Conservation (phyloP, 345 rosid species). For the Eucalyptus grandis region DNA sequence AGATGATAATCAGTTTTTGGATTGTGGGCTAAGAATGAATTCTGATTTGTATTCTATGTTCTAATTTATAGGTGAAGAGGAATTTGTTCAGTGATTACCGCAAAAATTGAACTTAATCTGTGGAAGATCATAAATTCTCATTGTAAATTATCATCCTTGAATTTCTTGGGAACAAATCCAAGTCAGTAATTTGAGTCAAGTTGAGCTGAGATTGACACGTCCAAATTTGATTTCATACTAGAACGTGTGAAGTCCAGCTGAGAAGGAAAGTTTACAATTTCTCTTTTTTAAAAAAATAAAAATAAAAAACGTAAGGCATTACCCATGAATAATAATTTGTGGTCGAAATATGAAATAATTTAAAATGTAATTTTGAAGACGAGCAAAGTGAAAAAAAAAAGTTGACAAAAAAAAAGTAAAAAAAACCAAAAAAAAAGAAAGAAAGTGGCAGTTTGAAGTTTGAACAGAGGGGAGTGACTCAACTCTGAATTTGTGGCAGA, state of each 20-base stretch:
- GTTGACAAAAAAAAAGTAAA: no score
- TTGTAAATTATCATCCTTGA: background rate
- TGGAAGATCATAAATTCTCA: background rate
- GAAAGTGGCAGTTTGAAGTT: background rate
- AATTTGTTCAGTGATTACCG: background rate
- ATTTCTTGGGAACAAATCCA: background rate
- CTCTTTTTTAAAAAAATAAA: no score
- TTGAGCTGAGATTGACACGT: background rate
- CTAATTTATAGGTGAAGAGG: no score
- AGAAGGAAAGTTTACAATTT: no score
- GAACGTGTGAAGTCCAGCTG: background rate
- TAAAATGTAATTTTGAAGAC: background rate
- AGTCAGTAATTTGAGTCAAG: background rate
- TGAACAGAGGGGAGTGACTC: no score
- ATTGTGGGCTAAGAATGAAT: background rate
- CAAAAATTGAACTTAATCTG: background rate
- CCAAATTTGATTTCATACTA: background rate
- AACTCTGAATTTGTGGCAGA: no score
- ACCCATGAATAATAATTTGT: no score
- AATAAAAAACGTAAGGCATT: no score
- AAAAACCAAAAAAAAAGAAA: fast-evolving
- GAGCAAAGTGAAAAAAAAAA: background rate
- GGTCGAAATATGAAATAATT: no score
- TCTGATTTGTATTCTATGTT: background rate
- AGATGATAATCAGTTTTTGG: background rate